Conservation (phyloP, 805 yeast genomes). For the Vanderwaltozyma tropicalis region DNA sequence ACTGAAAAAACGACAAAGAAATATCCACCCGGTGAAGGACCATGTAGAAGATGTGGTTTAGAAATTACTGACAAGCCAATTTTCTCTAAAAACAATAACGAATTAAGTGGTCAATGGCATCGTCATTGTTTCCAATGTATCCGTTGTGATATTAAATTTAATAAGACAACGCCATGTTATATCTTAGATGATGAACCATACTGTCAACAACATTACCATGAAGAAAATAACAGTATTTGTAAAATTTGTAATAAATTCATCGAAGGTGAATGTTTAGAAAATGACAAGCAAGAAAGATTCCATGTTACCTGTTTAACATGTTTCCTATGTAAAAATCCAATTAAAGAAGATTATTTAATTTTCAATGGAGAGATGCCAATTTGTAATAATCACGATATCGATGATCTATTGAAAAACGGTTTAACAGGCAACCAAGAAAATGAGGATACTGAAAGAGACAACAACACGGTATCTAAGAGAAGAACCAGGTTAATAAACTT, state of each 20-base stretch:
- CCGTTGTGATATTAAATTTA: conserved; percentile 47
- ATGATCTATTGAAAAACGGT: conserved; percentile 10
- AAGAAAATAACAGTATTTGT: conserved; percentile 66
- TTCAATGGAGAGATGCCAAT: conserved; percentile 22
- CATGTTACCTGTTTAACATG: conserved; percentile 70
- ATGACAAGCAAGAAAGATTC: conserved; percentile 58
- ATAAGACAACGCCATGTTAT: conserved; percentile 57
- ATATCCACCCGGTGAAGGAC: conserved; percentile 58
- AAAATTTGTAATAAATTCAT: conserved; percentile 61
- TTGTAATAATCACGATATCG: conserved; percentile 25
- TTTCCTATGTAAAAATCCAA: conserved; percentile 41
- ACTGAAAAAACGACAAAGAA: conserved; percentile 3
- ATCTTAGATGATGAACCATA: conserved; percentile 72
- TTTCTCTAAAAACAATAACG: conserved; percentile 63
- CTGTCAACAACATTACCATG: conserved; percentile 70
- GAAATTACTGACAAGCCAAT: conserved; percentile 57
- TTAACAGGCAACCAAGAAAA: conserved; percentile 1
- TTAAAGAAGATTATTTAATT: conserved; percentile 42
- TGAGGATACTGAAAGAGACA: too few relatives aligned
- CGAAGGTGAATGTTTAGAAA: conserved; percentile 85
- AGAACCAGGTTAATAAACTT: conserved; percentile 25
- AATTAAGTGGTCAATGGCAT: conserved; percentile 87
- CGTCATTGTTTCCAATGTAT: conserved; percentile 72
- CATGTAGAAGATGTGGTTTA: conserved; percentile 64
- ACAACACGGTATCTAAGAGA: conserved; percentile 21